These are phyloP conservation scores for Pseudozyma sp. DNA, from an alignment of 1,284 basidiomycete species.

Conservation along the genomic window DNA sequence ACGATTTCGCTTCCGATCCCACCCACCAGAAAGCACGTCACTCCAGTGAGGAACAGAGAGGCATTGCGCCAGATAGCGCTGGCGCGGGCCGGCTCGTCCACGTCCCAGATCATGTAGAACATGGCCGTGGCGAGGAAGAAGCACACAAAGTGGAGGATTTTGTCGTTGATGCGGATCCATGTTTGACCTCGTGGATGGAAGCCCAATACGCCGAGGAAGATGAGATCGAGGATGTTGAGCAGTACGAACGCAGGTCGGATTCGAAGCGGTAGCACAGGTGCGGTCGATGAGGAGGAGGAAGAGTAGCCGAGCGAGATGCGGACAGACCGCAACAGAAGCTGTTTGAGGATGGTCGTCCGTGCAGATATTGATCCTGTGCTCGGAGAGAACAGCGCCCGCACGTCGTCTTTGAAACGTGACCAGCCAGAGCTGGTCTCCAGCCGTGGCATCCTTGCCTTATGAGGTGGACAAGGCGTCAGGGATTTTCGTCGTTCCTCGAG, in stretches of 20 bases:
- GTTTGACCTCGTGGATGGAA: conserved; percentile 61
- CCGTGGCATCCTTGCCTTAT: conserved; percentile 34
- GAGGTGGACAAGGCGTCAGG: not conserved
- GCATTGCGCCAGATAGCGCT: conserved; percentile 87
- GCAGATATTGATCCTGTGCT: conserved; percentile 13
- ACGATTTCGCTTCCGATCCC: conserved; percentile 87
- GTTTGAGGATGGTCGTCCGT: conserved; percentile 33
- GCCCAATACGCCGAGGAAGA: conserved; percentile 60
- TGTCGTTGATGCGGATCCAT: conserved; percentile 80
- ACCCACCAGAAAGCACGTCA: conserved; percentile 72
- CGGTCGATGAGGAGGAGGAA: not conserved
- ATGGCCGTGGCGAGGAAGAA: conserved; percentile 81
- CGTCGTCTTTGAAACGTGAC: conserved; percentile 25
- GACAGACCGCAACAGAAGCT: conserved; percentile 43
- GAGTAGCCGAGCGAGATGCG: conserved; percentile 18
- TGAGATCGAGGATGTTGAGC: conserved; percentile 52
- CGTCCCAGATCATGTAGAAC: conserved; percentile 87
- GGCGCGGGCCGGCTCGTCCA: conserved; percentile 76
- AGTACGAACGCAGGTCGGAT: conserved; percentile 58
- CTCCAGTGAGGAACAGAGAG: conserved; percentile 76
- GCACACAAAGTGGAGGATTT: conserved; percentile 84
- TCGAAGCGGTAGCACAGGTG: conserved; percentile 49
- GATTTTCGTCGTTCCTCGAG: too few relatives aligned
- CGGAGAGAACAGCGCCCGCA: conserved; percentile 16
- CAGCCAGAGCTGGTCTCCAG: conserved; percentile 46